phyloP scores from a whole-genome alignment of 2,329 filamentous ascomycete genomes.

The Berkeleyomyces rouxiae region DNA sequence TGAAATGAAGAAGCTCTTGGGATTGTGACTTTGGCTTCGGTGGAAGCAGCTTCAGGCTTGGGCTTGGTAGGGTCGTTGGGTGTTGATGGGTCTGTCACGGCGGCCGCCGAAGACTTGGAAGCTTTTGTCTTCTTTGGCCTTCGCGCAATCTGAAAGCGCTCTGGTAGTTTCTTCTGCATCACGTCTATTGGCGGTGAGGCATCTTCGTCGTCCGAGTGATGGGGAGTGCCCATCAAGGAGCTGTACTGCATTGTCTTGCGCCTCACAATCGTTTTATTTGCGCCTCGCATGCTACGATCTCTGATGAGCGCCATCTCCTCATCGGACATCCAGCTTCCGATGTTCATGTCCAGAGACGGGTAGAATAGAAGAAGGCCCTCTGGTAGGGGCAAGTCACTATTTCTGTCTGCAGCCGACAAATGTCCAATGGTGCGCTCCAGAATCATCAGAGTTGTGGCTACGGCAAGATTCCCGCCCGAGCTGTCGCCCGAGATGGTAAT shows the following conservation, averaged over 20 bases:
- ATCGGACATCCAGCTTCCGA: slow-evolving; percentile 97
- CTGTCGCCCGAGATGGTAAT: slow-evolving; percentile 33
- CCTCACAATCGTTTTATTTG: slow-evolving; percentile 60
- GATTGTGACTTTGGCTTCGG: neutral
- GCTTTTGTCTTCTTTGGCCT: slow-evolving; percentile 13
- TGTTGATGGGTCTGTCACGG: neutral
- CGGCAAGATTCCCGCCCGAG: slow-evolving; percentile 31
- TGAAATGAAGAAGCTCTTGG: slow-evolving; percentile 28
- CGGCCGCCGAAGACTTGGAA: neutral
- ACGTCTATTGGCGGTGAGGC: slow-evolving; percentile 16
- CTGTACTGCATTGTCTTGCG: slow-evolving; percentile 83
- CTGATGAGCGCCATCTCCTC: slow-evolving; percentile 92
- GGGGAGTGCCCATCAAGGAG: slow-evolving; percentile 66
- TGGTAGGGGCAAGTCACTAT: slow-evolving; percentile 49
- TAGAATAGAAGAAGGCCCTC: slow-evolving; percentile 77
- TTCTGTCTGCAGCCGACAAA: slow-evolving; percentile 19
- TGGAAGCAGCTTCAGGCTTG: neutral
- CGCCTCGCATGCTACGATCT: slow-evolving; percentile 60
- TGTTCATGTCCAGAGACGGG: slow-evolving; percentile 87
- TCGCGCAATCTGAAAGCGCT: neutral
- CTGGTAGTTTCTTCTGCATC: slow-evolving; percentile 1
- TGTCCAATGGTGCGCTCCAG: slow-evolving; percentile 48
- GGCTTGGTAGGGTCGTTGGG: neutral
- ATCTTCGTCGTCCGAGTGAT: slow-evolving; percentile 60
- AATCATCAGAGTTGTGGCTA: slow-evolving; percentile 75